These are phyloP conservation scores for Rosa chinensis DNA, from an alignment of 306 rosid species.

Conservation along the genomic window DNA sequence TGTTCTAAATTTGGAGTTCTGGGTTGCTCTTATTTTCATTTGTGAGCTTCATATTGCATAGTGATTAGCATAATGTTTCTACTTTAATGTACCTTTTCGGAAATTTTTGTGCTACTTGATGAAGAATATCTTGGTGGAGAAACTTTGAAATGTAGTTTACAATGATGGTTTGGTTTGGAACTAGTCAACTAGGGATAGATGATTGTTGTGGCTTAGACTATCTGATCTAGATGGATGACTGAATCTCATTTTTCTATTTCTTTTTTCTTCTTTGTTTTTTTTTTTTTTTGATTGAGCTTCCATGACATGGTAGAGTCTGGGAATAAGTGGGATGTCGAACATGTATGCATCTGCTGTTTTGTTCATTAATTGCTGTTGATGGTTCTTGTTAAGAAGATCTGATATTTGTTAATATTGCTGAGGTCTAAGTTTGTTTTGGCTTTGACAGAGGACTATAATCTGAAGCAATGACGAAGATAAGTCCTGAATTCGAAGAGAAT, in stretches of 20 bases:
- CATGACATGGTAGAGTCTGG: background rate
- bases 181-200: background rate
- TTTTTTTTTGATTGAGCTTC: constrained; percentile 29
- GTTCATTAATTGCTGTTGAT: constrained; percentile 10
- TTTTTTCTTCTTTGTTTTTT: background rate
- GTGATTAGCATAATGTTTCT: constrained; percentile 9
- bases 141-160: constrained; percentile 31
- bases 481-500: constrained; percentile 64
- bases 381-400: constrained; percentile 3
- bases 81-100: background rate
- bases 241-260: background rate
- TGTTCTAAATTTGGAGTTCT: constrained; percentile 16
- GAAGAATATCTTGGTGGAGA: constrained; percentile 3
- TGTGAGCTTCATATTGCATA: background rate
- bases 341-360: constrained; percentile 9
- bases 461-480: constrained; percentile 79
- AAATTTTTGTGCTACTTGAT: constrained; percentile 8
- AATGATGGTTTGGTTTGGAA: constrained; percentile 12
- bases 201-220: background rate
- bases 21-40: constrained; percentile 19
- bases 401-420: background rate
- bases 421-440: constrained; percentile 25
- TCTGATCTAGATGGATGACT: constrained; percentile 18
- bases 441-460: constrained; percentile 34
- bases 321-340: background rate